Evolutionary conservation across 805 yeast species (phyloP).

Genomic region (Saturnispora gosingensis): DNA sequence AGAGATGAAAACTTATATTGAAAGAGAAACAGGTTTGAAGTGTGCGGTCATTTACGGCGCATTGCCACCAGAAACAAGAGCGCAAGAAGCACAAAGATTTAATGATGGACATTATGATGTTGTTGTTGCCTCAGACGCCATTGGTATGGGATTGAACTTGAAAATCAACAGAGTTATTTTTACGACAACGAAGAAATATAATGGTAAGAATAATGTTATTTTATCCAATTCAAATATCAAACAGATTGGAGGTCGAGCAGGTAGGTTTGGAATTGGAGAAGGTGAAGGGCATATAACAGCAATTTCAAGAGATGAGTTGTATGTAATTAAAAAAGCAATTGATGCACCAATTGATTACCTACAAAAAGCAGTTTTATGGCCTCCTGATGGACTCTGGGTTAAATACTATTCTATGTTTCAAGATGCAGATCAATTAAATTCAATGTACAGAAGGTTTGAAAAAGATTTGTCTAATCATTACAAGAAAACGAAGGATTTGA

Average conservation of each 20-base stretch:
- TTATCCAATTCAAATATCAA: conserved; percentile 63
- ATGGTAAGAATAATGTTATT: conserved; percentile 43
- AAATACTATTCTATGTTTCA: conserved; percentile 56
- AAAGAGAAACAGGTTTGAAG: conserved; percentile 46
- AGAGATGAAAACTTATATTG: conserved; percentile 60
- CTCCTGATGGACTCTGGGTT: conserved; percentile 63
- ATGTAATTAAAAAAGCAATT: conserved; percentile 39
- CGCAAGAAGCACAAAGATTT: conserved; percentile 71
- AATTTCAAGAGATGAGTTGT: conserved; percentile 34
- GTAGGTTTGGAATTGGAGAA: conserved; percentile 46
- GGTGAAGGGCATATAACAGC: conserved; percentile 48
- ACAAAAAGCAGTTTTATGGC: conserved; percentile 65
- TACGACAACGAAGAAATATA: conserved; percentile 55
- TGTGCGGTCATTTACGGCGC: conserved; percentile 95
- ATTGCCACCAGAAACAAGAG: conserved; percentile 88
- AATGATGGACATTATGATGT: conserved; percentile 72
- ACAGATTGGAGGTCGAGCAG: conserved; percentile 96
- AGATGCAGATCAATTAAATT: conserved; percentile 35
- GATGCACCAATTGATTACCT: conserved; percentile 43
- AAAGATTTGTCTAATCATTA: conserved; percentile 25
- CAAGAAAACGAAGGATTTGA: conserved; percentile 9
- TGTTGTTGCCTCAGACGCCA: conserved; percentile 93
- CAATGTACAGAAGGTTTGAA: conserved; percentile 42
- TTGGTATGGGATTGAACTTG: conserved; percentile 94
- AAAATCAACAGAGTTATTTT: conserved; percentile 76